phyloP scores from a whole-genome alignment of 306 rosid genomes.

The Cicer bijugum region DNA sequence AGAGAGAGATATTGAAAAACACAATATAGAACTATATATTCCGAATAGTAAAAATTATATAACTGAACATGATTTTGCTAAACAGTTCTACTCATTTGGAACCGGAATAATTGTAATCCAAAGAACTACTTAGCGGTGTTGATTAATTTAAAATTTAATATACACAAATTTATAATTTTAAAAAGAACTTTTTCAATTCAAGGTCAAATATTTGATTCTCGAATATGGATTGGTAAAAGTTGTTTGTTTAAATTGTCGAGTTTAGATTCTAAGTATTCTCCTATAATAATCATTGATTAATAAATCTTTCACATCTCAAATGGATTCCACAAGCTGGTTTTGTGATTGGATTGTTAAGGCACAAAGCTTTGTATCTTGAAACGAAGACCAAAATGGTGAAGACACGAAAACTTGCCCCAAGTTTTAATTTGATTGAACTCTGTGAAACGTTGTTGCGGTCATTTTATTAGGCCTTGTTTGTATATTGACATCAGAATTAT shows the following conservation, averaged over 20 bases:
- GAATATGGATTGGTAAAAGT: neutral
- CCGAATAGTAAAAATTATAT: too few relatives aligned
- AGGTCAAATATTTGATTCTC: neutral
- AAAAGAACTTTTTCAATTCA: neutral
- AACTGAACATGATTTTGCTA: neutral
- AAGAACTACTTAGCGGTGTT: neutral
- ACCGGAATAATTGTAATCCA: neutral
- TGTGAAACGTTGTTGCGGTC: neutral
- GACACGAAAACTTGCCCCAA: neutral
- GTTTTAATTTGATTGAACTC: neutral
- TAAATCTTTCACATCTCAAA: neutral
- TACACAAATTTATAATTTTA: neutral
- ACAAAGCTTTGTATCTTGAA: neutral
- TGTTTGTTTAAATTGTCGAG: neutral
- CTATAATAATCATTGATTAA: neutral
- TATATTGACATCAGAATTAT: neutral
- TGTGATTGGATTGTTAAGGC: neutral
- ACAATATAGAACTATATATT: too few relatives aligned
- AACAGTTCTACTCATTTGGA: neutral
- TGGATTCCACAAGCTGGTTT: neutral
- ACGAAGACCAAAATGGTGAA: neutral
- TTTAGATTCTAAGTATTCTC: neutral
- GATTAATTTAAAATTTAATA: neutral
- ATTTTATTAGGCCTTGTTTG: neutral
- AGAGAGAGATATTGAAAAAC: too few relatives aligned